Evolutionary conservation across 208 protist genomes (phyloP).

Genomic region (Jaenimonas drosophilae): DNA sequence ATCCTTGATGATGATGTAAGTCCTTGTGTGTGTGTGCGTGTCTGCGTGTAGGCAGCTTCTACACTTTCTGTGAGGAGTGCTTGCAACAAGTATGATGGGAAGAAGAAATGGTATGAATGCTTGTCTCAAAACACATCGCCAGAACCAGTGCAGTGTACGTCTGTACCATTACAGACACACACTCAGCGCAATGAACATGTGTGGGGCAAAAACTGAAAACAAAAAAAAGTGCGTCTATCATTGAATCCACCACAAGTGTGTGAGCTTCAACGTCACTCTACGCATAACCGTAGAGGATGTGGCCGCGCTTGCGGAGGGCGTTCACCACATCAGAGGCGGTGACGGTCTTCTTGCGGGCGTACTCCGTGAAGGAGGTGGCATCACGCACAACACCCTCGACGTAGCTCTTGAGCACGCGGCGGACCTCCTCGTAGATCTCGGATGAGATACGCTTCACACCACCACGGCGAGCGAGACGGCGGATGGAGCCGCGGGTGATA

Average conservation of each 20-base stretch:
- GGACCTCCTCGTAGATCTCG: conserved; percentile 60
- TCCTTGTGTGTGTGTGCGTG: too few relatives aligned
- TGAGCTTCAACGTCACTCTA: too few relatives aligned
- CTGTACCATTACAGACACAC: too few relatives aligned
- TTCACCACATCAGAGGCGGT: conserved; percentile 83
- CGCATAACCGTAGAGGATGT: conserved; percentile 87
- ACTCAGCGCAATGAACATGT: too few relatives aligned
- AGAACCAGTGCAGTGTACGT: too few relatives aligned
- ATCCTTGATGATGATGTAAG: too few relatives aligned
- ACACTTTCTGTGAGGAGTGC: too few relatives aligned
- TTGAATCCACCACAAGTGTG: too few relatives aligned
- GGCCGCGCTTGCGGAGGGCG: conserved; percentile 79
- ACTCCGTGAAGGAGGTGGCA: conserved; percentile 79
- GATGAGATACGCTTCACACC: conserved; percentile 87
- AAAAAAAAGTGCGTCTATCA: conserved; percentile 1
- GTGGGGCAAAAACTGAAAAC: conserved; percentile 4
- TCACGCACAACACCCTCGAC: conserved; percentile 76
- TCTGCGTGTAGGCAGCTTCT: too few relatives aligned
- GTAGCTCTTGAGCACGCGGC: conserved; percentile 73
- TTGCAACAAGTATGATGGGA: too few relatives aligned
- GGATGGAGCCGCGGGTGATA: conserved; percentile 81
- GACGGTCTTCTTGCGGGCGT: conserved; percentile 74
- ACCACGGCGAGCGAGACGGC: conserved; percentile 86
- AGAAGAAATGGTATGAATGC: too few relatives aligned
- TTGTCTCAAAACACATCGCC: too few relatives aligned